A percentile compares a stretch with the other conserved stretches of the same genome.
These are phyloP conservation scores for Aphanomyces cochlioides DNA, from an alignment of 352 stramenopile genomes.

Conservation along the genomic window DNA sequence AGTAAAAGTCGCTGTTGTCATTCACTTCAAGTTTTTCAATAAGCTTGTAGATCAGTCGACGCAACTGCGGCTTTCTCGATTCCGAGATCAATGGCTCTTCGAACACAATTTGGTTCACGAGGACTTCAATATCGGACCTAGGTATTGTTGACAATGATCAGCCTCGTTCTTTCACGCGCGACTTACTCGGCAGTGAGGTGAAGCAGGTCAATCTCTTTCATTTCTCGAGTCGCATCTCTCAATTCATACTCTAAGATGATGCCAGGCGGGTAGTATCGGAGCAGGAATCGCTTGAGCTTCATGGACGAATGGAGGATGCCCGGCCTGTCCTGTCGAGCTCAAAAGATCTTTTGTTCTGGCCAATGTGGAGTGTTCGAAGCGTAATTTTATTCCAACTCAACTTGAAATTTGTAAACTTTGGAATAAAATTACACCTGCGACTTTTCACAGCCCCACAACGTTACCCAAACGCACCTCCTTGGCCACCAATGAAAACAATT, in stretches of 20 bases:
- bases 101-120: constrained; percentile 95
- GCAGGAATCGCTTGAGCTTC: constrained; percentile 94
- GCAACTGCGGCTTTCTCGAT: constrained; percentile 91
- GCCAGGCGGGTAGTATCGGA: constrained; percentile 93
- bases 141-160: not conserved
- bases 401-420: constrained; percentile 11
- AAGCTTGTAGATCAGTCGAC: constrained; percentile 92
- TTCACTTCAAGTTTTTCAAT: constrained; percentile 94
- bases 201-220: constrained; percentile 94
- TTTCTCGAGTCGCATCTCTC: constrained; percentile 88
- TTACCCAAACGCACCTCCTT: not conserved
- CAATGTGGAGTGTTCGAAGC: too few relatives aligned
- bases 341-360: constrained; percentile 23
- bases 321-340: not conserved
- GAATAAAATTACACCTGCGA: not conserved
- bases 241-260: constrained; percentile 96
- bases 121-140: constrained; percentile 89
- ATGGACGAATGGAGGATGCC: constrained; percentile 40
- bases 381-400: constrained; percentile 7
- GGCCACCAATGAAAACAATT: not conserved
- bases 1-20: constrained; percentile 93
- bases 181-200: constrained; percentile 89
- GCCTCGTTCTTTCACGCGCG: not conserved
- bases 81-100: constrained; percentile 92
- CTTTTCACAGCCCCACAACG: constrained; percentile 13